These are phyloP conservation scores for Ganoderma leucocontextum DNA, from an alignment of 1,284 basidiomycete species.

Conservation along the genomic window DNA sequence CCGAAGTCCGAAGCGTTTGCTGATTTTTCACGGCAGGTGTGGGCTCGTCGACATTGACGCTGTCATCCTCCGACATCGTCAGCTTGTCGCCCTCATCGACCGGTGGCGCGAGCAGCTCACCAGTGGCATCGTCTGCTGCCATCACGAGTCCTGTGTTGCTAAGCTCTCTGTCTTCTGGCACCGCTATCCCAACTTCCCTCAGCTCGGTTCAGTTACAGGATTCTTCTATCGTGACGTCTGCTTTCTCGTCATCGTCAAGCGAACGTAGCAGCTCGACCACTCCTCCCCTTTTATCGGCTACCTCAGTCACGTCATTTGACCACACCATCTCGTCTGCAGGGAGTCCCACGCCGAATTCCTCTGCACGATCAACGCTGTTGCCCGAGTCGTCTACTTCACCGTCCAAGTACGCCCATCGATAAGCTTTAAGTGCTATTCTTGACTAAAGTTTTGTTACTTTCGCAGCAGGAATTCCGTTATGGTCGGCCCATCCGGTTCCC, in stretches of 20 bases:
- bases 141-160: neutral
- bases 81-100: constrained; percentile 14
- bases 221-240: constrained; percentile 13
- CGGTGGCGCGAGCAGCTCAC: constrained; percentile 11
- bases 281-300: neutral
- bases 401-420: neutral
- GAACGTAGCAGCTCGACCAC: neutral
- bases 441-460: constrained; percentile 1
- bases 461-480: constrained; percentile 9
- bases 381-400: neutral
- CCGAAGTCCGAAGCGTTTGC: constrained; percentile 3
- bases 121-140: constrained; percentile 12
- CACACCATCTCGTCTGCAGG: constrained; percentile 17
- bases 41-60: constrained; percentile 16
- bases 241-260: constrained; percentile 7
- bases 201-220: constrained; percentile 2
- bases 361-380: neutral
- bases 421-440: neutral
- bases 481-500: neutral
- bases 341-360: constrained; percentile 3
- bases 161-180: constrained; percentile 4
- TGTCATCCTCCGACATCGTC: constrained; percentile 14
- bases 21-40: constrained; percentile 9
- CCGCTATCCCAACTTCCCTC: neutral
- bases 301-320: constrained; percentile 11